Percentiles rank a stretch among this genome's conserved stretches.
Evolutionary conservation across 2,329 filamentous ascomycete species (phyloP).

Genomic region (Lecanicillium sp.): DNA sequence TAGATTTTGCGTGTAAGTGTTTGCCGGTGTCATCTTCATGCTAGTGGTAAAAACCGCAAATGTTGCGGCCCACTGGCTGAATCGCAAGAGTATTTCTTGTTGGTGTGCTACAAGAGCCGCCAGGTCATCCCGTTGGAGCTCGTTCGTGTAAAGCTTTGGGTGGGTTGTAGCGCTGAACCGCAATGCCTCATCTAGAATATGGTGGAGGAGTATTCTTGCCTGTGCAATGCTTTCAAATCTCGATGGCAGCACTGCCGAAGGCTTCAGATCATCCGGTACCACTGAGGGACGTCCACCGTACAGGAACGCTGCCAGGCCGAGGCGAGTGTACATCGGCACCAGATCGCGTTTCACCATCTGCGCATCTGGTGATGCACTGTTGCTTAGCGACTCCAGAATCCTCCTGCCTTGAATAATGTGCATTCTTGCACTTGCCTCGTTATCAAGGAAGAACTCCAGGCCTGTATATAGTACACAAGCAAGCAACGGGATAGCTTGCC

Average conservation of each 20-base stretch:
- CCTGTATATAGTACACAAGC: constrained; percentile 47
- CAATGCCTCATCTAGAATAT: constrained; percentile 35
- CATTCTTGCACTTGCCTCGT: constrained; percentile 39
- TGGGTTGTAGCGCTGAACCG: constrained; percentile 28
- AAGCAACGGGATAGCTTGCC: constrained; percentile 32
- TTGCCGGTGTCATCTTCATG: constrained; percentile 10
- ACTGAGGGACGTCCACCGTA: constrained; percentile 32
- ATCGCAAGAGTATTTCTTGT: constrained; percentile 25
- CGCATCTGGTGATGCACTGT: constrained; percentile 25
- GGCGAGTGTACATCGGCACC: constrained; percentile 38
- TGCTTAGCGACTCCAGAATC: constrained; percentile 31
- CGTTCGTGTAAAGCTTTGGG: constrained; percentile 22
- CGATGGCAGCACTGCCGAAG: constrained; percentile 25
- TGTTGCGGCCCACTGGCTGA: constrained; percentile 26
- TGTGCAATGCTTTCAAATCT: constrained; percentile 30
- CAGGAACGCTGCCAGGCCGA: constrained; percentile 36
- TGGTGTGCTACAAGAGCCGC: constrained; percentile 26
- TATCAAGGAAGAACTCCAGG: constrained; percentile 48
- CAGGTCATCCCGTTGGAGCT: constrained; percentile 21
- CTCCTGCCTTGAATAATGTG: constrained; percentile 39
- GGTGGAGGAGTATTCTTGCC: constrained; percentile 28
- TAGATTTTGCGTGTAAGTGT: constrained; percentile 21
- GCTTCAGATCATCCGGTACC: constrained; percentile 31
- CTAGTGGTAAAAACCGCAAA: constrained; percentile 23
- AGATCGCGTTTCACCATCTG: constrained; percentile 34